Percentiles rank a stretch among this genome's conserved stretches.
These are phyloP conservation scores for Yamadazyma nakazawae DNA, from an alignment of 805 yeast species.

Conservation along the genomic window DNA sequence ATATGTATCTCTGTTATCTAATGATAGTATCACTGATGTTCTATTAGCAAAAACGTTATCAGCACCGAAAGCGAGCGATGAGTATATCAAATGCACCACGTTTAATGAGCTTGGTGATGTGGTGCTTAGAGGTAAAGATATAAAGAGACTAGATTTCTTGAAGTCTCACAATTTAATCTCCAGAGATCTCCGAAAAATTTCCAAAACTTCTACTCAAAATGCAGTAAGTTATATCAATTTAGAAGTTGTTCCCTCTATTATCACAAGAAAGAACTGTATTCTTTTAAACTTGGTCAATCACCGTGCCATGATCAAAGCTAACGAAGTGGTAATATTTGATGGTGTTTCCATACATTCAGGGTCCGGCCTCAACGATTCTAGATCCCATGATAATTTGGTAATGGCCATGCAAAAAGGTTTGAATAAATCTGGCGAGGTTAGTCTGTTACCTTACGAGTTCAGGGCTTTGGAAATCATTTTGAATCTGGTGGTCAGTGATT, in stretches of 20 bases:
- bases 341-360: conserved; percentile 20
- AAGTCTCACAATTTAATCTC: conserved; percentile 45
- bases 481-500: conserved; percentile 70
- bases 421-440: conserved; percentile 24
- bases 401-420: conserved; percentile 41
- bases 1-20: conserved; percentile 1
- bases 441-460: conserved; percentile 75
- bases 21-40: conserved; percentile 14
- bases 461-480: conserved; percentile 87
- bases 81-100: conserved; percentile 46
- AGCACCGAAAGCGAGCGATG: conserved; percentile 24
- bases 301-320: conserved; percentile 51
- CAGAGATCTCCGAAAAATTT: conserved; percentile 57
- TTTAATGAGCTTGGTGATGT: conserved; percentile 46
- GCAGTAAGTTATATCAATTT: conserved; percentile 22
- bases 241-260: conserved; percentile 57
- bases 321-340: conserved; percentile 48
- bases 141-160: conserved; percentile 42
- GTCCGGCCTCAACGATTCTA: conserved; percentile 44
- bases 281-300: conserved; percentile 48
- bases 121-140: conserved; percentile 43
- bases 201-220: conserved; percentile 24
- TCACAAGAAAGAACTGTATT: conserved; percentile 46
- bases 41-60: conserved; percentile 20
- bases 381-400: conserved; percentile 42